Percentiles rank a stretch among this genome's conserved stretches.
These are phyloP conservation scores for Ceratobasidium sp. DNA, from an alignment of 1,284 basidiomycete species.

Conservation along the genomic window DNA sequence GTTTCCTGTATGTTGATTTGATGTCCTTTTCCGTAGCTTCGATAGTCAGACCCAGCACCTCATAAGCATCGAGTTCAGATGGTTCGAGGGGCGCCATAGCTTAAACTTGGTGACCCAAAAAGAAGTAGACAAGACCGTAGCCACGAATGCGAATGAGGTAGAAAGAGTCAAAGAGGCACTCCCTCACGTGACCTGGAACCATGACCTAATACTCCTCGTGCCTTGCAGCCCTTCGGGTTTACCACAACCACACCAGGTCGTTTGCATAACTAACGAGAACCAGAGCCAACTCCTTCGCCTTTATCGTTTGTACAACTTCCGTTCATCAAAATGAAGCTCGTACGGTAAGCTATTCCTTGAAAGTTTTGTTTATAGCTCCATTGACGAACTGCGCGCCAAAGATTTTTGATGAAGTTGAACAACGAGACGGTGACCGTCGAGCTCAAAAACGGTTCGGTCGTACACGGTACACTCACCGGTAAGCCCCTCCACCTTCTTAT, in stretches of 20 bases:
- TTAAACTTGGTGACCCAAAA: constrained; percentile 41
- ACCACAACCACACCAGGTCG: constrained; percentile 12
- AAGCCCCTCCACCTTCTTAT: not conserved
- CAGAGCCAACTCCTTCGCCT: constrained; percentile 46
- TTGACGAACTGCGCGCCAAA: constrained; percentile 55
- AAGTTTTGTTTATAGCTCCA: constrained; percentile 12
- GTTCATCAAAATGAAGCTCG: constrained; percentile 64
- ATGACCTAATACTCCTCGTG: constrained; percentile 35
- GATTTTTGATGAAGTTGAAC: constrained; percentile 99
- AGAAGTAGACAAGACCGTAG: not conserved
- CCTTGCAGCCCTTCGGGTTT: not conserved
- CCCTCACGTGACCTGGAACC: constrained; percentile 11
- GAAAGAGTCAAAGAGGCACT: not conserved
- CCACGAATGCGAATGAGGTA: constrained; percentile 1
- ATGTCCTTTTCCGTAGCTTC: constrained; percentile 87
- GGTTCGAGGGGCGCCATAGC: constrained; percentile 56
- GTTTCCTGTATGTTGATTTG: constrained; percentile 83
- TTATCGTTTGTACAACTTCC: constrained; percentile 37
- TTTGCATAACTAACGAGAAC: not conserved
- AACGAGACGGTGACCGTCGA: constrained; percentile 99
- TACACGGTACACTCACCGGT: constrained; percentile 99
- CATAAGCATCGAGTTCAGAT: constrained; percentile 74
- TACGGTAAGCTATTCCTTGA: constrained; percentile 59
- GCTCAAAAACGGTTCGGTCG: constrained; percentile 96
- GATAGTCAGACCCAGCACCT: constrained; percentile 73